Evolutionary conservation across 1,139 yeast genomes (phyloP).

Genomic region (Yamadazyma kanchanaburiensis): DNA sequence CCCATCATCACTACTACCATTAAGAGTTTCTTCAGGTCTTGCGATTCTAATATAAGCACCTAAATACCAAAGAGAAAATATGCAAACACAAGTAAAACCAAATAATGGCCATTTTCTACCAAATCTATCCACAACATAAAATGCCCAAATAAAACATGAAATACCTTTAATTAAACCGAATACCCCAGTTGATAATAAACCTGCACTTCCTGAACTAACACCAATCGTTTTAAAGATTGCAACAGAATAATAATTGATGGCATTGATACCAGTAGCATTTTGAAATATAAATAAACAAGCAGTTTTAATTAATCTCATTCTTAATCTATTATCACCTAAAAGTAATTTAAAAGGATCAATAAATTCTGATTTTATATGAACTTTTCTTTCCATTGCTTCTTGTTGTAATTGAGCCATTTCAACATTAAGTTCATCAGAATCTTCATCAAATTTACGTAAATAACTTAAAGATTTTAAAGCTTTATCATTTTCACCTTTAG

Average conservation of each 20-base stretch:
- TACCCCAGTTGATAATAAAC: conserved; percentile 54
- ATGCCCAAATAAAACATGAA: conserved; percentile 39
- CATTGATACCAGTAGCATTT: conserved; percentile 29
- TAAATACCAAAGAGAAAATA: conserved; percentile 46
- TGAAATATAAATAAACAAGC: conserved; percentile 28
- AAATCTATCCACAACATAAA: conserved; percentile 40
- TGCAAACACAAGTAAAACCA: conserved; percentile 40
- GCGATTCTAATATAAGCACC: conserved; percentile 46
- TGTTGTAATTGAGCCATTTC: conserved; percentile 18
- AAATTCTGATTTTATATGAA: conserved; percentile 19
- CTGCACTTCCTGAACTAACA: conserved; percentile 28
- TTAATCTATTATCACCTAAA: conserved; percentile 16
- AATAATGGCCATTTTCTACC: conserved; percentile 45
- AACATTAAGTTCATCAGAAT: conserved; percentile 22
- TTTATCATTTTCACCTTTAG: conserved; percentile 26
- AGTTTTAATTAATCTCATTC: conserved; percentile 21
- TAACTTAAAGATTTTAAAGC: conserved; percentile 30
- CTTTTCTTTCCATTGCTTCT: conserved; percentile 18
- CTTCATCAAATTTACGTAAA: conserved; percentile 20
- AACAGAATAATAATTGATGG: conserved; percentile 29
- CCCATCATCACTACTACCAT: conserved; percentile 22
- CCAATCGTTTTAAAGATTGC: conserved; percentile 28
- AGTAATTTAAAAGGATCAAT: conserved; percentile 22
- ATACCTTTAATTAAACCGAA: conserved; percentile 51
- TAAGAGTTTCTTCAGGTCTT: conserved; percentile 21